Conservation (phyloP, 2,329 filamentous ascomycete genomes). For the Phaeosphaeriaceae sp. region DNA sequence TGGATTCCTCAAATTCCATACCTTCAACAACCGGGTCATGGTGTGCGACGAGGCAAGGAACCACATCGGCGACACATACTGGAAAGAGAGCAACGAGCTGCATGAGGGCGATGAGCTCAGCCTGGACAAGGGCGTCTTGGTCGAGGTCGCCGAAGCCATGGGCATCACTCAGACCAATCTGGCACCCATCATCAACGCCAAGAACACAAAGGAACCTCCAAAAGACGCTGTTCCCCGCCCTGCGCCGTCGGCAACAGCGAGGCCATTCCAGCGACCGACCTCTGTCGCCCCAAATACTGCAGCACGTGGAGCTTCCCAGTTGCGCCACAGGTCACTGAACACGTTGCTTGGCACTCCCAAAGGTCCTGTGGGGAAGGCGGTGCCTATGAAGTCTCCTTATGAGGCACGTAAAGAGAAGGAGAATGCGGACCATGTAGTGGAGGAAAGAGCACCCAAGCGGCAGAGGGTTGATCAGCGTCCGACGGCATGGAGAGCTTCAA, state of each 20-base stretch:
- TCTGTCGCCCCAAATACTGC: slow-evolving; percentile 22
- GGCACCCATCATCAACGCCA: slow-evolving; percentile 72
- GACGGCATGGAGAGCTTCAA: slow-evolving; percentile 19
- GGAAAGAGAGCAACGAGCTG: slow-evolving; percentile 72
- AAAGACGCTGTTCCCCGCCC: slow-evolving; percentile 48
- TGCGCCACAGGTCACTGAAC: slow-evolving; percentile 66
- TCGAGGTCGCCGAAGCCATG: slow-evolving; percentile 80
- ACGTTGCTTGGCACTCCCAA: slow-evolving; percentile 70
- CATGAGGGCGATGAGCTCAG: slow-evolving; percentile 82
- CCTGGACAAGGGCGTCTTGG: slow-evolving; percentile 77
- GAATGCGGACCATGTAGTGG: slow-evolving; percentile 36
- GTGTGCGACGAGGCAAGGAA: slow-evolving; percentile 84
- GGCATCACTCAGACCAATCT: slow-evolving; percentile 79
- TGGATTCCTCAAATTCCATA: slow-evolving; percentile 85
- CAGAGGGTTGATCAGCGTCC: slow-evolving; percentile 36
- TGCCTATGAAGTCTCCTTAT: slow-evolving; percentile 69
- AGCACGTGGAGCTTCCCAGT: slow-evolving; percentile 43
- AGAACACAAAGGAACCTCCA: slow-evolving; percentile 61
- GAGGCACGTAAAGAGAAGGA: slow-evolving; percentile 56
- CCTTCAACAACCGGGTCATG: slow-evolving; percentile 91
- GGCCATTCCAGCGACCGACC: slow-evolving; percentile 26
- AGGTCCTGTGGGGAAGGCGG: slow-evolving; percentile 68
- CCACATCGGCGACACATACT: slow-evolving; percentile 85
- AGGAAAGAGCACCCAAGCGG: slow-evolving; percentile 49
- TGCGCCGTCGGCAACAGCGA: slow-evolving; percentile 22